Evolutionary conservation across 2,329 filamentous ascomycete genomes (phyloP).

Genomic region (Arthrobotrys pseudoclavata): DNA sequence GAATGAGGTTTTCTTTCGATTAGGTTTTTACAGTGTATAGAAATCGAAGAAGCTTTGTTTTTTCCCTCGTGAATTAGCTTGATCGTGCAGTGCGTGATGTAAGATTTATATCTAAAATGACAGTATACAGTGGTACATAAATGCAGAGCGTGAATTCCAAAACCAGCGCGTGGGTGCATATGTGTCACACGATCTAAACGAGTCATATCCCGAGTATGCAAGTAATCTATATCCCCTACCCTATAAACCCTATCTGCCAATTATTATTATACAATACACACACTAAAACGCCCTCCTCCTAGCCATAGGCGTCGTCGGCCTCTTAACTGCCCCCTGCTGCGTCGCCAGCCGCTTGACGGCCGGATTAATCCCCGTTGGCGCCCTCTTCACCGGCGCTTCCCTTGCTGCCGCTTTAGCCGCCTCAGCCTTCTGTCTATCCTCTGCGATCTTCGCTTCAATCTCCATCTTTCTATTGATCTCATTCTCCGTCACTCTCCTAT

Average conservation of each 20-base stretch:
- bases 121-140: not conserved
- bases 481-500: constrained; percentile 87
- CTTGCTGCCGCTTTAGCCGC: constrained; percentile 67
- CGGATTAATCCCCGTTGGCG: constrained; percentile 64
- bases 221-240: constrained; percentile 27
- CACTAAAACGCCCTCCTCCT: constrained; percentile 62
- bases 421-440: constrained; percentile 80
- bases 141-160: not conserved
- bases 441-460: constrained; percentile 91
- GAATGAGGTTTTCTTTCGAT: constrained; percentile 44
- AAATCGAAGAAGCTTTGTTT: constrained; percentile 59
- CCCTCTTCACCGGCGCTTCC: constrained; percentile 66
- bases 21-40: constrained; percentile 58
- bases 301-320: constrained; percentile 62
- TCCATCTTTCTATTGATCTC: constrained; percentile 95
- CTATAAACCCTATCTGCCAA: constrained; percentile 20
- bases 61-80: constrained; percentile 21
- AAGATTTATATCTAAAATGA: not conserved
- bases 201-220: not conserved
- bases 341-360: constrained; percentile 62
- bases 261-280: constrained; percentile 21
- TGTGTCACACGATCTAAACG: constrained; percentile 8
- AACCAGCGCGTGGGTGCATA: not conserved
- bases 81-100: constrained; percentile 15
- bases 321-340: constrained; percentile 62